Percentiles rank a stretch among this genome's conserved stretches.
Evolutionary conservation across 2,329 filamentous ascomycete species (phyloP).

Genomic region (Trichoderma aggressivum): DNA sequence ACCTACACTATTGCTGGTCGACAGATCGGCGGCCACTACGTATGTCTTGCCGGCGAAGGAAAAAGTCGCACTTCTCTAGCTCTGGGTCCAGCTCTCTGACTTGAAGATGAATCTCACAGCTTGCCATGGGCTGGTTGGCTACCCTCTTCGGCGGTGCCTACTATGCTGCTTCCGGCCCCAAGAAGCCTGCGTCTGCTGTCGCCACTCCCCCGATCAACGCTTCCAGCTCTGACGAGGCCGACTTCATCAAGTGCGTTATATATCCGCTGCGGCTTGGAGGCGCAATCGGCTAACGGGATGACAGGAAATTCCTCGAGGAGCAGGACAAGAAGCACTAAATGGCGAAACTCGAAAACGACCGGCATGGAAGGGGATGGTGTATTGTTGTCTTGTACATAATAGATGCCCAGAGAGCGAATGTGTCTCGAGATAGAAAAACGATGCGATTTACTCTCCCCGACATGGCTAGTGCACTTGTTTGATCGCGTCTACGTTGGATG

Average conservation of each 20-base stretch:
- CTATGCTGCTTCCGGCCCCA: constrained; percentile 43
- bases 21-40: constrained; percentile 60
- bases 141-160: constrained; percentile 49
- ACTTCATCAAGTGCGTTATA: constrained; percentile 60
- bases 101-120: constrained; percentile 37
- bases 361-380: constrained; percentile 23
- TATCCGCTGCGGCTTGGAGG: constrained; percentile 21
- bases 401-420: constrained; percentile 2
- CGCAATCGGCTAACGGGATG: constrained; percentile 26
- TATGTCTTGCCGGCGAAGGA: constrained; percentile 37
- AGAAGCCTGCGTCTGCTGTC: constrained; percentile 40
- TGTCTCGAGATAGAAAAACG: constrained; percentile 11
- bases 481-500: background rate
- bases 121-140: constrained; percentile 55
- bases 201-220: constrained; percentile 59
- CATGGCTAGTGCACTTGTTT: background rate
- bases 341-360: constrained; percentile 21
- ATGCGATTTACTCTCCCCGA: constrained; percentile 10
- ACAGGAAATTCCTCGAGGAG: constrained; percentile 41
- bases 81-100: background rate
- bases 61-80: constrained; percentile 17
- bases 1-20: constrained; percentile 56
- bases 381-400: constrained; percentile 35
- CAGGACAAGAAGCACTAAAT: constrained; percentile 42
- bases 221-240: constrained; percentile 58